Evolutionary conservation across 2,329 filamentous ascomycete species (phyloP).

Genomic region (Dothistroma septosporum): DNA sequence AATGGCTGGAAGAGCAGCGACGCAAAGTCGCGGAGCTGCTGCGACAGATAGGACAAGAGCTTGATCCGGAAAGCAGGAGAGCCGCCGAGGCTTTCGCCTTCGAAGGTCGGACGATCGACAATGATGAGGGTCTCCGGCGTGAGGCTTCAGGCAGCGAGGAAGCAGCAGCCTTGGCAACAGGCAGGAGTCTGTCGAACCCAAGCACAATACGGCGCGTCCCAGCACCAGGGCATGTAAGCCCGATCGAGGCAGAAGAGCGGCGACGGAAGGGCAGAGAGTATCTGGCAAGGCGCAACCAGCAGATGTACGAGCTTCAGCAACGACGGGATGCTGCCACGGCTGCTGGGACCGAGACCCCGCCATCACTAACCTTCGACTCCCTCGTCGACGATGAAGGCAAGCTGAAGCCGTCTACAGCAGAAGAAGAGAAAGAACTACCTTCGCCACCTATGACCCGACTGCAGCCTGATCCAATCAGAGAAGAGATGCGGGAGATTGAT

Average conservation of each 20-base stretch:
- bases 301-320: slow-evolving; percentile 34
- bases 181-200: slow-evolving; percentile 24
- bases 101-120: slow-evolving; percentile 34
- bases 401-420: slow-evolving; percentile 18
- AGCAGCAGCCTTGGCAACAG: slow-evolving; percentile 36
- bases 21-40: slow-evolving; percentile 58
- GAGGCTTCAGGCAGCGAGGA: slow-evolving; percentile 32
- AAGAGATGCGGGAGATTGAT: slow-evolving; percentile 28
- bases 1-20: slow-evolving; percentile 59
- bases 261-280: slow-evolving; percentile 36
- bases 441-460: slow-evolving; percentile 20
- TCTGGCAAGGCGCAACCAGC: slow-evolving; percentile 33
- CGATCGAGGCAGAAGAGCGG: slow-evolving; percentile 33
- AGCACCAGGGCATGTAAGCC: slow-evolving; percentile 28
- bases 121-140: slow-evolving; percentile 26
- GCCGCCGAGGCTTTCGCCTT: slow-evolving; percentile 37
- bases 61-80: slow-evolving; percentile 46
- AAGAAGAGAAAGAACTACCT: slow-evolving; percentile 18
- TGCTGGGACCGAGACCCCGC: slow-evolving; percentile 18
- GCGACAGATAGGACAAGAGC: slow-evolving; percentile 57
- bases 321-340: slow-evolving; percentile 22
- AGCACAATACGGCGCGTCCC: slow-evolving; percentile 31
- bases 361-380: slow-evolving; percentile 31
- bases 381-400: slow-evolving; percentile 33
- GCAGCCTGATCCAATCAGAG: slow-evolving; percentile 15